Conservation (phyloP, 106 monocot species). For the Dendrobium nobile region DNA sequence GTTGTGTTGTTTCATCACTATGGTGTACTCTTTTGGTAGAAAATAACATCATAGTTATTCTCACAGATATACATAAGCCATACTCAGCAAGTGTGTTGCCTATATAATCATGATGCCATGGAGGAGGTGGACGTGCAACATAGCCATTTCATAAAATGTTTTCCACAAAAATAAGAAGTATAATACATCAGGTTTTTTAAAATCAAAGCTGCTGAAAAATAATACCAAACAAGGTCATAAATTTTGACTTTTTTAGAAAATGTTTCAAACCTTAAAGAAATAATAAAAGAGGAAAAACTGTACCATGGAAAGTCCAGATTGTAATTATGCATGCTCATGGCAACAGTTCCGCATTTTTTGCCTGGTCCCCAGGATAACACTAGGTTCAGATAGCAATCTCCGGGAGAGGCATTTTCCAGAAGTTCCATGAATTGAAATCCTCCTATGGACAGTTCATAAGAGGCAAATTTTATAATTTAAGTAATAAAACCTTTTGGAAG, state of each 20-base stretch:
- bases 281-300: neutral
- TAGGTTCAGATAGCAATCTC: constrained; percentile 36
- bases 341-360: neutral
- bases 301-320: neutral
- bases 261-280: neutral
- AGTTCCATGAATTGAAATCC: constrained; percentile 74
- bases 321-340: neutral
- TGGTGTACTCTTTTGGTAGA: no score
- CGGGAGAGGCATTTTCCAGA: constrained; percentile 64
- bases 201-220: neutral
- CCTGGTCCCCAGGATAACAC: neutral
- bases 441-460: constrained; percentile 34
- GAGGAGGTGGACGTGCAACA: neutral
- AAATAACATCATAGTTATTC: no score
- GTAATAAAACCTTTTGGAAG: neutral
- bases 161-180: neutral
- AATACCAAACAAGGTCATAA: neutral
- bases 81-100: no score
- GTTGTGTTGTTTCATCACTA: no score
- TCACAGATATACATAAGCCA: no score
- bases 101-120: no score
- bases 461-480: neutral
- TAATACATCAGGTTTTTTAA: neutral
- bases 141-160: neutral
- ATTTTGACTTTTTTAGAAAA: neutral